These are phyloP conservation scores for Leccinum aurantiacum DNA, from an alignment of 768 basidiomycete genomes.

Conservation along the genomic window DNA sequence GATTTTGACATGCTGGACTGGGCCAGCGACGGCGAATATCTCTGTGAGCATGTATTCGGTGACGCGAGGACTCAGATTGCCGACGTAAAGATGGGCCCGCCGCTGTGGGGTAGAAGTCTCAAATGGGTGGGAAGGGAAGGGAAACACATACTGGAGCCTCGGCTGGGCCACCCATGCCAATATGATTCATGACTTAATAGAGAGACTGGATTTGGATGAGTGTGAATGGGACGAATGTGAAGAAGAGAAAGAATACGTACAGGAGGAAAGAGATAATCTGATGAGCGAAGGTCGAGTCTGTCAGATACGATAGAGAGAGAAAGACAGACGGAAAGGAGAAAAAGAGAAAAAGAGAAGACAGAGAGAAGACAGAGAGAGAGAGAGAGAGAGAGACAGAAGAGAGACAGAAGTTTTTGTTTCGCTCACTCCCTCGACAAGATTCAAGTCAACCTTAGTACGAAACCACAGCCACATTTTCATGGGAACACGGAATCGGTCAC, in stretches of 20 bases:
- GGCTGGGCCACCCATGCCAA: conserved; percentile 66
- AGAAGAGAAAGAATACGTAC: conserved; percentile 22
- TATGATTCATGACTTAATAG: conserved; percentile 70
- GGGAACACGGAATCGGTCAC: conserved; percentile 23
- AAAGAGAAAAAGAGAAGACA: conserved; percentile 33
- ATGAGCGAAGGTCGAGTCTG: conserved; percentile 37
- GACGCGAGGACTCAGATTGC: conserved; percentile 95
- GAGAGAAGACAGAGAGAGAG: conserved; percentile 15
- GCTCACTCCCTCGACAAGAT: conserved; percentile 24
- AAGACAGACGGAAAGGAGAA: conserved; percentile 37
- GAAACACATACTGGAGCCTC: conserved; percentile 71
- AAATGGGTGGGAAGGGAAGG: neutral
- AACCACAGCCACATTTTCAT: conserved; percentile 27
- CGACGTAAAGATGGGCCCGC: conserved; percentile 97
- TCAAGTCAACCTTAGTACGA: conserved; percentile 18
- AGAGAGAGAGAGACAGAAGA: conserved; percentile 19
- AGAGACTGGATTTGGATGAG: conserved; percentile 26
- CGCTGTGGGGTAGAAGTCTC: conserved; percentile 45
- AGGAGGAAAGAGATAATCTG: conserved; percentile 42
- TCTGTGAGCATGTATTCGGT: conserved; percentile 99
- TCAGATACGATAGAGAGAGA: conserved; percentile 34
- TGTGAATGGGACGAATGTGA: conserved; percentile 8
- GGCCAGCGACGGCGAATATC: conserved; percentile 94
- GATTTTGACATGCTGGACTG: conserved; percentile 99
- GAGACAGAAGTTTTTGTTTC: conserved; percentile 14